Evolutionary conservation across 495 filamentous ascomycete species (phyloP), one percentile per base, ranked within the genome.

Genomic region (Talaromyces nanjingensis): DNA sequence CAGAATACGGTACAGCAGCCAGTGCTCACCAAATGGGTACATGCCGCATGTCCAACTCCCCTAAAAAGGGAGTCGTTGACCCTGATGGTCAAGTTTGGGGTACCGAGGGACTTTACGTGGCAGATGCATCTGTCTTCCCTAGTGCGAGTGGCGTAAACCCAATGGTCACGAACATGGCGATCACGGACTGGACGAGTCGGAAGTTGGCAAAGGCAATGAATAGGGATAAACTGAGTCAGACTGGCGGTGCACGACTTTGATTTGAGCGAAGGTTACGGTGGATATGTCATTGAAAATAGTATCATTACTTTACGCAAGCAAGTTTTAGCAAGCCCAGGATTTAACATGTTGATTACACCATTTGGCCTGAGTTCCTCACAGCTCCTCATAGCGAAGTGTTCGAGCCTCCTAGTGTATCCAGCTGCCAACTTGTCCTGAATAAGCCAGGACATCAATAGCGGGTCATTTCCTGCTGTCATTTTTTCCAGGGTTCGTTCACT

Each of bases 21-120:
- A 83, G 79, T 53, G 93, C 92, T 2, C 93, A 98, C 71, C 93
- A 96, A 78, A 96, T 97, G 92, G 93, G 93, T 2, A 89, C 86
- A 1, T 93, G 90, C 68, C 82, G 90, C 0, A 97, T 97, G 93
- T 86, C 86, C 45, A 72, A 67, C 4, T 78, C 68, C 29, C 73
- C 81, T 53, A 75, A 80, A 63, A 77, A 77, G 8, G 88, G 89
- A 27, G 93, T 96, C 2, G 92, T 96, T 3, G 88, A 93, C 72
- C 76, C 84, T 0, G 75, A 80, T 56, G 91, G 92, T 1, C 82
- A 80, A 67, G 91, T 94, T 3, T 96, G 91, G 91, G 92, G 86
- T 0, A 81, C 83, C 0, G 76, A 88, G 55, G 87, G 85, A 0
- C 64, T 97, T 67, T 94, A 88, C 69, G 86, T 97, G 2, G 83